These are phyloP conservation scores for Rossbeevera mucosa DNA, from an alignment of 768 basidiomycete genomes.

Conservation along the genomic window DNA sequence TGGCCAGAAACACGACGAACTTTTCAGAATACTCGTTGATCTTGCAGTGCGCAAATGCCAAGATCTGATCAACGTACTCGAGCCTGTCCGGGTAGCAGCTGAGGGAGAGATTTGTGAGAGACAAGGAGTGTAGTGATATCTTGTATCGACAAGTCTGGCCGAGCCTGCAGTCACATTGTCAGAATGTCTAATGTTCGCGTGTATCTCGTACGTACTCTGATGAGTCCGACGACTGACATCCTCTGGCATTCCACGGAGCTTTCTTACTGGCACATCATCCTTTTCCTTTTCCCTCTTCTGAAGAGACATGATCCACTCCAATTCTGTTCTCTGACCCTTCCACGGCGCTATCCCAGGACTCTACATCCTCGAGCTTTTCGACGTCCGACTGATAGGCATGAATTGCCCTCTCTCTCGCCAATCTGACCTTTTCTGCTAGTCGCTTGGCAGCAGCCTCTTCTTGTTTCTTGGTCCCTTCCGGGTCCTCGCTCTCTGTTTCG, in stretches of 20 bases:
- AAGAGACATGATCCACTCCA: conserved; percentile 17
- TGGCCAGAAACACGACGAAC: conserved; percentile 34
- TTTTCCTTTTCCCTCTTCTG: conserved; percentile 45
- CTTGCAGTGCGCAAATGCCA: conserved; percentile 80
- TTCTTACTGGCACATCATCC: conserved; percentile 55
- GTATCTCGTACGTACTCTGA: conserved; percentile 61
- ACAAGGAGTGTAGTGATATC: conserved; percentile 96
- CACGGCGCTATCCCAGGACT: conserved; percentile 25
- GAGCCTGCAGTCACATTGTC: conserved; percentile 54
- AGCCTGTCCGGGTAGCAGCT: conserved; percentile 97
- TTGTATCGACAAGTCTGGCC: conserved; percentile 96
- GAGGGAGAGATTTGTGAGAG: conserved; percentile 81
- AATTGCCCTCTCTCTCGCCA: conserved; percentile 56
- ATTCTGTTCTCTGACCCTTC: conserved; percentile 20
- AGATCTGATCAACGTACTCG: conserved; percentile 95
- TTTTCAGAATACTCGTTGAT: conserved; percentile 79
- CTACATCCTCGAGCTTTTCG: conserved; percentile 18
- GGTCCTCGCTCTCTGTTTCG: conserved; percentile 94
- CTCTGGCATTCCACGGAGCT: conserved; percentile 94
- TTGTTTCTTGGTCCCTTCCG: conserved; percentile 94
- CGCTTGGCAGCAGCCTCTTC: conserved; percentile 84
- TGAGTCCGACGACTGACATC: conserved; percentile 89
- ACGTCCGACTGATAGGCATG: conserved; percentile 43
- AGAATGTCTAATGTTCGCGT: not conserved
- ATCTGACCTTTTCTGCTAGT: conserved; percentile 80